A percentile compares a stretch with the other conserved stretches of the same genome.
phyloP scores from a whole-genome alignment of 2,329 filamentous ascomycete genomes.

The Pseudopyricularia javanii region DNA sequence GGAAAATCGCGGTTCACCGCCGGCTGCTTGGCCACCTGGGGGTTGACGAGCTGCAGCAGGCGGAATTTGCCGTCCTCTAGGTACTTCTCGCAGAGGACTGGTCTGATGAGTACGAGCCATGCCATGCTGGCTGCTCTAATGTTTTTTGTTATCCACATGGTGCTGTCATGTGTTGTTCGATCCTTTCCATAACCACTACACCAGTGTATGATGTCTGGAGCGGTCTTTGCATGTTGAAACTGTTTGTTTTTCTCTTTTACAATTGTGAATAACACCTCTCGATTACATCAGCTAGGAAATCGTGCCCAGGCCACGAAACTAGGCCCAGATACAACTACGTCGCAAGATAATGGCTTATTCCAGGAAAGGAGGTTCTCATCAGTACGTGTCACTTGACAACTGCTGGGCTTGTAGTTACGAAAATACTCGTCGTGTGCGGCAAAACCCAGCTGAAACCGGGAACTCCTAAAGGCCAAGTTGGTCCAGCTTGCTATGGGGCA shows the following conservation, averaged over 20 bases:
- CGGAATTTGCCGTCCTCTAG: not conserved
- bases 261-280: not conserved
- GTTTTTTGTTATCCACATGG: not conserved
- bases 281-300: not conserved
- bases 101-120: not conserved
- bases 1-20: conserved; percentile 23
- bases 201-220: not conserved
- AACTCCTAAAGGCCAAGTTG: not conserved
- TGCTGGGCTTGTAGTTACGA: not conserved
- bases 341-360: not conserved
- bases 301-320: not conserved
- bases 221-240: not conserved
- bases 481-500: not conserved
- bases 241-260: not conserved
- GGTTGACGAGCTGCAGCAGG: not conserved
- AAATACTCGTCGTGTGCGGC: not conserved
- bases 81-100: not conserved
- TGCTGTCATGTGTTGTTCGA: not conserved
- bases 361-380: not conserved
- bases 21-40: not conserved
- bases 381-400: not conserved
- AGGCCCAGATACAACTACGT: not conserved
- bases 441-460: not conserved
- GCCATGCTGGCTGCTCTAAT: not conserved
- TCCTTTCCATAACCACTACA: not conserved